These are phyloP conservation scores for Candida dajiaensis DNA, from an alignment of 805 yeast species.

Conservation along the genomic window DNA sequence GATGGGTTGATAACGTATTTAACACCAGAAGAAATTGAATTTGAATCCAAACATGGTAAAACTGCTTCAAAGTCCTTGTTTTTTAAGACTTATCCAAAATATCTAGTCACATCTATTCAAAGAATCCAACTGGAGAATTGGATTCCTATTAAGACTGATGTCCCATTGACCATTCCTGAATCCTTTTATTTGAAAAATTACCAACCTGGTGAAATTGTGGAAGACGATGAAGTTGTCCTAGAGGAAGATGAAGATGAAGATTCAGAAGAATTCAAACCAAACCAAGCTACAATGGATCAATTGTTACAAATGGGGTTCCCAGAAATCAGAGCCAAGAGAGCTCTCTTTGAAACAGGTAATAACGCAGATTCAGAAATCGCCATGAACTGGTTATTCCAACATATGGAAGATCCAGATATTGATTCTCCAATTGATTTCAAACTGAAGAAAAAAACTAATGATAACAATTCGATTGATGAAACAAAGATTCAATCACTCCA, in stretches of 20 bases:
- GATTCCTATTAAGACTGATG: slow-evolving; percentile 80
- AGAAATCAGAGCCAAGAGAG: slow-evolving; percentile 55
- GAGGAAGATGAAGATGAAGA: slow-evolving; percentile 21
- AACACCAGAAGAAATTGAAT: slow-evolving; percentile 49
- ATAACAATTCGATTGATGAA: slow-evolving; percentile 22
- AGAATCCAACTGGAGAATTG: slow-evolving; percentile 82
- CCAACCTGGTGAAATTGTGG: slow-evolving; percentile 35
- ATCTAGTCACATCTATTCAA: slow-evolving; percentile 65
- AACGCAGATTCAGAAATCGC: slow-evolving; percentile 54
- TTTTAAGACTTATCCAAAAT: slow-evolving; percentile 63
- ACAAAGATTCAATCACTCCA: slow-evolving; percentile 43
- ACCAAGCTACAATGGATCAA: slow-evolving; percentile 45
- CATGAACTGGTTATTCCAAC: slow-evolving; percentile 85
- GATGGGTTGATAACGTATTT: slow-evolving; percentile 49
- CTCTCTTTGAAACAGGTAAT: slow-evolving; percentile 71
- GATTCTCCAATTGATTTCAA: slow-evolving; percentile 38
- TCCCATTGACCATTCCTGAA: slow-evolving; percentile 54
- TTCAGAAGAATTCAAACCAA: slow-evolving; percentile 42
- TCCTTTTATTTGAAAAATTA: slow-evolving; percentile 42
- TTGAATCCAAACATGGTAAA: slow-evolving; percentile 24
- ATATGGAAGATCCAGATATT: slow-evolving; percentile 78
- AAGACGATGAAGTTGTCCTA: slow-evolving; percentile 30
- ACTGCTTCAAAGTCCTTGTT: slow-evolving; percentile 26
- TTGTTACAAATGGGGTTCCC: slow-evolving; percentile 87
- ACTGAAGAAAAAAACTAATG: slow-evolving; percentile 3